Percentiles rank a stretch among this genome's conserved stretches.
These are phyloP conservation scores for Phlebiopsis flavidoalba DNA, from an alignment of 768 basidiomycete species.

Conservation along the genomic window DNA sequence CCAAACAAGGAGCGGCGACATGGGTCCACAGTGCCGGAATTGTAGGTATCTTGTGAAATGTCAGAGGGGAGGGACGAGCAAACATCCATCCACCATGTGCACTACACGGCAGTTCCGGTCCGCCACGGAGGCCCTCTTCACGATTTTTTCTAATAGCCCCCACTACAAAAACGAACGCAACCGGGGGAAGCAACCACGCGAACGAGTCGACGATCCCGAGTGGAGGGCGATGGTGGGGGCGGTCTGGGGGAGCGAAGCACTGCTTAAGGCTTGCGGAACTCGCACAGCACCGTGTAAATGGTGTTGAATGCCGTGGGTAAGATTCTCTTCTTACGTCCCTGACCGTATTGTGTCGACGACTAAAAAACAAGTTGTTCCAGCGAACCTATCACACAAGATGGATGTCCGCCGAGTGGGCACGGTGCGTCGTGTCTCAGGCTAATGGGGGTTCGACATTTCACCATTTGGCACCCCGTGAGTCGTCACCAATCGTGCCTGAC, in stretches of 20 bases:
- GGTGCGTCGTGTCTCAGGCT: not conserved
- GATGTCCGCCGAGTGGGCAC: constrained; percentile 1
- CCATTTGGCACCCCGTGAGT: constrained; percentile 99
- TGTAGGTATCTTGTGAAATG: constrained; percentile 2
- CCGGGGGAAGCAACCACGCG: not conserved
- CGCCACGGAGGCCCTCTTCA: constrained; percentile 16
- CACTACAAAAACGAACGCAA: not conserved
- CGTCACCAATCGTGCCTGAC: constrained; percentile 98
- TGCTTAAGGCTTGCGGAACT: constrained; percentile 83
- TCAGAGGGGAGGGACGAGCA: constrained; percentile 19
- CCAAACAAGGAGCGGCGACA: constrained; percentile 2
- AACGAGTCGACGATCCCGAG: constrained; percentile 1
- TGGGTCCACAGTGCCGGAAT: not conserved
- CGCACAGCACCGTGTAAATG: constrained; percentile 96
- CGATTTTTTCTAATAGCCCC: constrained; percentile 8
- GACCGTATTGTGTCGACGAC: constrained; percentile 61
- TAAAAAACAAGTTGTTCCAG: constrained; percentile 18
- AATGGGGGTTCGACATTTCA: constrained; percentile 35
- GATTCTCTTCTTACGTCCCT: constrained; percentile 99
- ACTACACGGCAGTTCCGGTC: constrained; percentile 34
- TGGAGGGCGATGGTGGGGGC: constrained; percentile 7
- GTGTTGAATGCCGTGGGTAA: constrained; percentile 99
- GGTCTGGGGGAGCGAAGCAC: not conserved
- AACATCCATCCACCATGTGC: constrained; percentile 34
- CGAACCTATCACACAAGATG: not conserved